phyloP scores from a whole-genome alignment of 2,329 filamentous ascomycete species.

The Nannizziopsis arthrosporioides region DNA sequence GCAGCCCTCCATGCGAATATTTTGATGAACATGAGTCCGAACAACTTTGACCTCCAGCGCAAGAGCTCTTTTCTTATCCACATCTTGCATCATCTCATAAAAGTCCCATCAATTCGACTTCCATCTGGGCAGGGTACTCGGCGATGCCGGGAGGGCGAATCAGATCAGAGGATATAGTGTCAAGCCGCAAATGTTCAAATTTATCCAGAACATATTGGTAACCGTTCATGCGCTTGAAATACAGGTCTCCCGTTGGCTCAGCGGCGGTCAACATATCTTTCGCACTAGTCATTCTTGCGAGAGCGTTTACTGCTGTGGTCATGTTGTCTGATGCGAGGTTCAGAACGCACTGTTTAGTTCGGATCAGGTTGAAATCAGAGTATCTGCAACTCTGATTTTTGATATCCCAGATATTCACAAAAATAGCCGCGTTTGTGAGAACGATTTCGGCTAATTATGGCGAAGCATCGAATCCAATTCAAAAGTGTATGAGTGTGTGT shows the following conservation, averaged over 20 bases:
- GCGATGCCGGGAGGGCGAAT: constrained; percentile 27
- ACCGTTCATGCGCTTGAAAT: too few species aligned
- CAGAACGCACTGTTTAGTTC: constrained; percentile 35
- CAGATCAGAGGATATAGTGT: constrained; percentile 25
- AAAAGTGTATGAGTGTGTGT: too few species aligned
- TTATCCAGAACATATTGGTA: too few species aligned
- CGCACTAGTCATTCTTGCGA: constrained; percentile 31
- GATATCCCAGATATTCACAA: too few species aligned
- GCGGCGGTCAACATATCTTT: constrained; percentile 18
- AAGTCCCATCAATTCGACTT: constrained; percentile 28
- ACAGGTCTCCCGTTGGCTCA: too few species aligned
- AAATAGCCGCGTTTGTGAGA: too few species aligned
- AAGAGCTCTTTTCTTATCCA: constrained; percentile 22
- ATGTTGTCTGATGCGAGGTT: constrained; percentile 32
- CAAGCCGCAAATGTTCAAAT: constrained; percentile 18
- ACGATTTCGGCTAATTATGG: too few species aligned
- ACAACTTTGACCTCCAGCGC: constrained; percentile 31
- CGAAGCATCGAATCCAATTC: too few species aligned
- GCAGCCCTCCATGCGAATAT: constrained; percentile 28
- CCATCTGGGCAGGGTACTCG: constrained; percentile 37
- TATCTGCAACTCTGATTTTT: too few species aligned
- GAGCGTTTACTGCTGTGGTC: constrained; percentile 26
- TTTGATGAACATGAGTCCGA: constrained; percentile 25
- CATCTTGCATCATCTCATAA: constrained; percentile 26
- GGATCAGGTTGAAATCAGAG: constrained; percentile 43